phyloP scores from a whole-genome alignment of 805 yeast genomes.

The Kazachstania kunashirensis region DNA sequence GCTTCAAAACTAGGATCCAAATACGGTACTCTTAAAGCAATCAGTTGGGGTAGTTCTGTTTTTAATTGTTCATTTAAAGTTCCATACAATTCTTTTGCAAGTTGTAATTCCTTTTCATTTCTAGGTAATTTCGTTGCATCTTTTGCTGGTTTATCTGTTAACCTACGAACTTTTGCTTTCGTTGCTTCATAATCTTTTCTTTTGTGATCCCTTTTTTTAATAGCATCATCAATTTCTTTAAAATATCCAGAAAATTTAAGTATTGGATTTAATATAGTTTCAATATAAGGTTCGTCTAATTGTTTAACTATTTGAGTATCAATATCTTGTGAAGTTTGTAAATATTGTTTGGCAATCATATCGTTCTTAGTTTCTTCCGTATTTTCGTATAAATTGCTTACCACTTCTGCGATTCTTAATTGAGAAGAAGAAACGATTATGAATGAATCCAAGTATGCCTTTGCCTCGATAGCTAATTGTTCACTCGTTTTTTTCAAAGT shows the following conservation, averaged over 20 bases:
- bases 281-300: constrained; percentile 76
- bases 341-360: constrained; percentile 53
- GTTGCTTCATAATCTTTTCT: constrained; percentile 70
- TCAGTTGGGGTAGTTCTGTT: constrained; percentile 63
- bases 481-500: constrained; percentile 60
- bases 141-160: constrained; percentile 73
- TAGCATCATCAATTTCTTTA: constrained; percentile 66
- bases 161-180: constrained; percentile 68
- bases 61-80: constrained; percentile 64
- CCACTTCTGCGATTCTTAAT: constrained; percentile 72
- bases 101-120: constrained; percentile 59
- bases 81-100: constrained; percentile 65
- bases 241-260: constrained; percentile 61
- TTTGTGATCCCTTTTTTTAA: constrained; percentile 68
- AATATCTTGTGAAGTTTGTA: constrained; percentile 63
- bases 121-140: constrained; percentile 70
- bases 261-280: constrained; percentile 68
- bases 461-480: constrained; percentile 60
- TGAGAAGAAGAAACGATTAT: constrained; percentile 78
- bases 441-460: constrained; percentile 66
- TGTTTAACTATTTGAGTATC: constrained; percentile 73
- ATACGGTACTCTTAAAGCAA: constrained; percentile 68
- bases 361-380: constrained; percentile 45
- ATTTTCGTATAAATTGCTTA: constrained; percentile 66
- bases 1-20: constrained; percentile 78